phyloP scores from a whole-genome alignment of 2,329 filamentous ascomycete genomes.

The Incumbomyces delicatus region DNA sequence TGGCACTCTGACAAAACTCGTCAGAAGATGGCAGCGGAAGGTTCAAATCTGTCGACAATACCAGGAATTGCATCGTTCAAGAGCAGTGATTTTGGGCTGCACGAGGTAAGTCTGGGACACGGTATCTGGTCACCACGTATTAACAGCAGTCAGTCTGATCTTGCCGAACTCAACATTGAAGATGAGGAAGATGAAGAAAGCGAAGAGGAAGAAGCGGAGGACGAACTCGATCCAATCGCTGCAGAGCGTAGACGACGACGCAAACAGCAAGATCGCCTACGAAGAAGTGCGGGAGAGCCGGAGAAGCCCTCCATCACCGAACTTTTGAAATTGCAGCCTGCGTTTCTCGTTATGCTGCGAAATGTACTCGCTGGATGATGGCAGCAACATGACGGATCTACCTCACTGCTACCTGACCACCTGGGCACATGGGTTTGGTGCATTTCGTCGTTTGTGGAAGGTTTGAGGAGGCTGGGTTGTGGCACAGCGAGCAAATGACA shows the following conservation, averaged over 20 bases:
- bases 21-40: conserved; percentile 95
- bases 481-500: too few species aligned
- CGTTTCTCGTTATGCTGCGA: conserved; percentile 73
- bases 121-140: conserved; percentile 5
- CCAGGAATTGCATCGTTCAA: conserved; percentile 54
- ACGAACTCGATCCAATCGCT: conserved; percentile 76
- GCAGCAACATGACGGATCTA: not conserved
- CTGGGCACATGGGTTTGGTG: not conserved
- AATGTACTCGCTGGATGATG: conserved; percentile 64
- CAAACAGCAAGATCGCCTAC: conserved; percentile 68
- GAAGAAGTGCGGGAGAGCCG: conserved; percentile 73
- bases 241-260: conserved; percentile 71
- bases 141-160: conserved; percentile 45
- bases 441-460: too few species aligned
- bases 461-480: too few species aligned
- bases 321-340: conserved; percentile 67
- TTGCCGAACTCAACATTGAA: conserved; percentile 76
- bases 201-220: conserved; percentile 57
- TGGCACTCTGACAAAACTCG: conserved; percentile 97
- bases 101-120: conserved; percentile 47
- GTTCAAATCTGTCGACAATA: conserved; percentile 42
- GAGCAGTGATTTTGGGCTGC: conserved; percentile 78
- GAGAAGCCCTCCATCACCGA: conserved; percentile 69
- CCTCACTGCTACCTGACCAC: not conserved
- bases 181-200: conserved; percentile 58